Conservation (phyloP, 2,329 filamentous ascomycete genomes). For the Sporothrix brasiliensis region DNA sequence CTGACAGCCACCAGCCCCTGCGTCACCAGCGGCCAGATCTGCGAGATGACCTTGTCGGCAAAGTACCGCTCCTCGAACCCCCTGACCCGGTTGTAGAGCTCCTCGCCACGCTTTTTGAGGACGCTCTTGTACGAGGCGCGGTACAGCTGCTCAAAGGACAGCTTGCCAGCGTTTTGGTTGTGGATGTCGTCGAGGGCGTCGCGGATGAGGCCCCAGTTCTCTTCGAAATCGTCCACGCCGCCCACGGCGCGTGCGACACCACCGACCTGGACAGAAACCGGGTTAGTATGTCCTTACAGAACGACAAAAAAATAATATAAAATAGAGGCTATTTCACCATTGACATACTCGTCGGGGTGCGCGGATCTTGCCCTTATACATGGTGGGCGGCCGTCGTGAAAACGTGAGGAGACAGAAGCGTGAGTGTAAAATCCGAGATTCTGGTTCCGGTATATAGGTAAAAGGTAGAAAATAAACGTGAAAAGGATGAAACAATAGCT, state of each 20-base stretch:
- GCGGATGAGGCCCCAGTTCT: constrained; percentile 76
- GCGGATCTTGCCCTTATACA: constrained; percentile 59
- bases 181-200: constrained; percentile 85
- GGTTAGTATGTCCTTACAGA: background rate
- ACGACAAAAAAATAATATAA: too few relatives aligned
- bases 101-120: constrained; percentile 78
- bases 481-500: too few relatives aligned
- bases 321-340: background rate
- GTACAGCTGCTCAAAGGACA: constrained; percentile 96
- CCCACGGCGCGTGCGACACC: constrained; percentile 37
- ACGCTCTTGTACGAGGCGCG: constrained; percentile 93
- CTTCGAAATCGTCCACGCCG: constrained; percentile 78
- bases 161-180: constrained; percentile 81
- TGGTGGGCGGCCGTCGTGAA: constrained; percentile 21
- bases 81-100: constrained; percentile 79
- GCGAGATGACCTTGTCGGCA: constrained; percentile 68
- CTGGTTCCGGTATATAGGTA: background rate
- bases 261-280: constrained; percentile 8
- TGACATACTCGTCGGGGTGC: constrained; percentile 64
- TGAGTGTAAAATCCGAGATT: background rate
- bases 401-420: background rate
- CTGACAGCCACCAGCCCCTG: constrained; percentile 64
- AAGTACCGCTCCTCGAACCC: constrained; percentile 84
- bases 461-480: background rate
- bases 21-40: constrained; percentile 71